These are phyloP conservation scores for Macrocybe gigantea DNA, from an alignment of 768 basidiomycete genomes.

Conservation along the genomic window DNA sequence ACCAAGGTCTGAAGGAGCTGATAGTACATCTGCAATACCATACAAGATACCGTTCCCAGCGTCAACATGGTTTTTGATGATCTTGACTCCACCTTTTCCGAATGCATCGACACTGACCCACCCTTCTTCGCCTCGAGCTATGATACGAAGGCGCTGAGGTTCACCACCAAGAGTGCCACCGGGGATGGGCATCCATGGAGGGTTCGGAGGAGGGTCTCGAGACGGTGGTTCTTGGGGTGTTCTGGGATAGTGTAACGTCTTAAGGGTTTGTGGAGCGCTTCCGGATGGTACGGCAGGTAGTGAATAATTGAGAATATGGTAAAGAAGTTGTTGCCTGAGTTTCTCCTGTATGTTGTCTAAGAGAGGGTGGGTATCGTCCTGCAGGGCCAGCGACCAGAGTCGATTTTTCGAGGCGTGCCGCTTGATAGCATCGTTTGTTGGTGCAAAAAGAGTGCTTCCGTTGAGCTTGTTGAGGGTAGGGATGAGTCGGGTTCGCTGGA, in stretches of 20 bases:
- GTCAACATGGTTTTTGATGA: slow-evolving; percentile 50
- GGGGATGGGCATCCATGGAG: slow-evolving; percentile 84
- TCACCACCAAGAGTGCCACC: slow-evolving; percentile 76
- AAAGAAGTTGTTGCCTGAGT: slow-evolving; percentile 88
- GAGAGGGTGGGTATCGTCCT: slow-evolving; percentile 29
- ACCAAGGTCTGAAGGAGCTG: slow-evolving; percentile 74
- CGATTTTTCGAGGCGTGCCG: slow-evolving; percentile 31
- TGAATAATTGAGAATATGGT: slow-evolving; percentile 87
- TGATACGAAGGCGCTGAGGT: slow-evolving; percentile 74
- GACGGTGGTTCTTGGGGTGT: slow-evolving; percentile 54
- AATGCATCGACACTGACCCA: slow-evolving; percentile 74
- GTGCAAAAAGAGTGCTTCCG: slow-evolving; percentile 85
- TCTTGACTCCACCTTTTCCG: slow-evolving; percentile 66
- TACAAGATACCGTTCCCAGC: slow-evolving; percentile 75
- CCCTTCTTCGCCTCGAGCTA: slow-evolving; percentile 38
- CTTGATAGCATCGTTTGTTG: slow-evolving; percentile 86
- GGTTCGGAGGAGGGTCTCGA: slow-evolving; percentile 60
- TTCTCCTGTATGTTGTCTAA: slow-evolving; percentile 80
- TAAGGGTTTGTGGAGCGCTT: slow-evolving; percentile 31
- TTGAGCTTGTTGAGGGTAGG: slow-evolving; percentile 88
- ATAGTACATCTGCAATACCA: slow-evolving; percentile 69
- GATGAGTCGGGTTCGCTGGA: slow-evolving; percentile 83
- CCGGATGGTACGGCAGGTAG: slow-evolving; percentile 41
- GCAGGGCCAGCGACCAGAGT: slow-evolving; percentile 32
- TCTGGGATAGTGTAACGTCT: slow-evolving; percentile 73